Conservation (phyloP, 768 basidiomycete species). For the Phlebiopsis gigantea region DNA sequence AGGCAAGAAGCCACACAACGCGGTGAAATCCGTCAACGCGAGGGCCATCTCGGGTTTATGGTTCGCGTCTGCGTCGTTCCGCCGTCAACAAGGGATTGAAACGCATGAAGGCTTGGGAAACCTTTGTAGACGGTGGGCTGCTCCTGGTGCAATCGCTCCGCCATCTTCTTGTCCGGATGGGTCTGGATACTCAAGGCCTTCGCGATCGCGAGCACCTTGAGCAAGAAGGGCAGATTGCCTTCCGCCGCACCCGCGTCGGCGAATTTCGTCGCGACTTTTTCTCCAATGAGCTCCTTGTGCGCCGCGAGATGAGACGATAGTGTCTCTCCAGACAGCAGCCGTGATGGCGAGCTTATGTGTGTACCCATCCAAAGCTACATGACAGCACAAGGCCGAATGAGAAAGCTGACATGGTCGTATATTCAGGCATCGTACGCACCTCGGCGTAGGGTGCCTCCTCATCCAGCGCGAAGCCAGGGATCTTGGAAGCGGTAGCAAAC, state of each 20-base stretch:
- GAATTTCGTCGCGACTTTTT: constrained; percentile 18
- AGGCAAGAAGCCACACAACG: constrained; percentile 91
- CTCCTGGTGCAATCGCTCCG: constrained; percentile 38
- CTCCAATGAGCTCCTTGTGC: constrained; percentile 59
- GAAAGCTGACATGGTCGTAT: neutral
- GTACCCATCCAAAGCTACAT: constrained; percentile 98
- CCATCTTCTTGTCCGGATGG: constrained; percentile 52
- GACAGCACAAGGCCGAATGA: neutral
- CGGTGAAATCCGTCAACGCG: constrained; percentile 85
- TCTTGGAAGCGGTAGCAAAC: constrained; percentile 55
- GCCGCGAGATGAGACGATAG: constrained; percentile 59
- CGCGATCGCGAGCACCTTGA: constrained; percentile 55
- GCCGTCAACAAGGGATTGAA: neutral
- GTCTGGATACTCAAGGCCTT: constrained; percentile 60
- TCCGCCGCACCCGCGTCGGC: constrained; percentile 19
- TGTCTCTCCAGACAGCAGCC: constrained; percentile 34
- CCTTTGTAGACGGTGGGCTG: constrained; percentile 91
- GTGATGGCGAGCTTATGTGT: constrained; percentile 71
- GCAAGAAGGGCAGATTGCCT: constrained; percentile 43
- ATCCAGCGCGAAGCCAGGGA: constrained; percentile 65
- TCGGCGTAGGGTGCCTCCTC: constrained; percentile 85
- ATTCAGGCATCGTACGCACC: constrained; percentile 39
- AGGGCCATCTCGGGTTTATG: constrained; percentile 99
- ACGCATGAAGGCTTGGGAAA: constrained; percentile 24
- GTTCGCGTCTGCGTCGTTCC: constrained; percentile 62